phyloP scores from a whole-genome alignment of 352 stramenopile genomes.

The Phytophthora sansomeana region DNA sequence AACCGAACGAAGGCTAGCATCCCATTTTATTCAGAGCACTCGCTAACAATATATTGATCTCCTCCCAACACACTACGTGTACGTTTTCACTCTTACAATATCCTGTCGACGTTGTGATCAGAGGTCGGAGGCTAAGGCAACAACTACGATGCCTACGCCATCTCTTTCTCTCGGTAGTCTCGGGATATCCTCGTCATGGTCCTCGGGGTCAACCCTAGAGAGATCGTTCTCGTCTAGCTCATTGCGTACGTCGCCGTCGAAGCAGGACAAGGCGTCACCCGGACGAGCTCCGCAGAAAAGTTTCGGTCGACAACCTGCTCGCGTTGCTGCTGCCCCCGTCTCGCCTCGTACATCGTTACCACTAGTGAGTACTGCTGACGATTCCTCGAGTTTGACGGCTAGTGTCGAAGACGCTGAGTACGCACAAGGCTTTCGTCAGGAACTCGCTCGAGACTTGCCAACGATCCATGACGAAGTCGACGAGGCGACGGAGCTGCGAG shows the following conservation, averaged over 20 bases:
- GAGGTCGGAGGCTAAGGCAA: not conserved
- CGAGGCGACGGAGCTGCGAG: conserved; percentile 15
- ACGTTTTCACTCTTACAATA: conserved; percentile 5
- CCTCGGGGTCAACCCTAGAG: conserved; percentile 10
- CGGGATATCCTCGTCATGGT: not conserved
- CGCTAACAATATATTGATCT: conserved; percentile 20
- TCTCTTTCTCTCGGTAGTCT: conserved; percentile 4
- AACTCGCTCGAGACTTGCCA: conserved; percentile 3
- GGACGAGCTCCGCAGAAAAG: conserved; percentile 28
- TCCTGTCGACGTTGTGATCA: not conserved
- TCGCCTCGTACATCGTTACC: conserved; percentile 4
- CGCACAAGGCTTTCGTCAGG: not conserved
- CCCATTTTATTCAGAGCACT: conserved; percentile 29
- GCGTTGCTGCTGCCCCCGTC: conserved; percentile 15
- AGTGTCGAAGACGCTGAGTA: conserved; percentile 11
- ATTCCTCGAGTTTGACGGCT: not conserved
- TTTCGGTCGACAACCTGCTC: conserved; percentile 24
- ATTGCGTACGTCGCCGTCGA: conserved; percentile 13
- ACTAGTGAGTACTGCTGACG: not conserved
- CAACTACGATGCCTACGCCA: conserved; percentile 10
- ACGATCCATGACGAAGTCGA: conserved; percentile 11
- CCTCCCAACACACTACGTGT: not conserved
- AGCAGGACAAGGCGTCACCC: conserved; percentile 10
- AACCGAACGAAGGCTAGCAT: conserved; percentile 31
- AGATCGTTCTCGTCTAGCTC: conserved; percentile 30